phyloP scores from a whole-genome alignment of 441 rosid species.

The Pelargonium citronellum region DNA sequence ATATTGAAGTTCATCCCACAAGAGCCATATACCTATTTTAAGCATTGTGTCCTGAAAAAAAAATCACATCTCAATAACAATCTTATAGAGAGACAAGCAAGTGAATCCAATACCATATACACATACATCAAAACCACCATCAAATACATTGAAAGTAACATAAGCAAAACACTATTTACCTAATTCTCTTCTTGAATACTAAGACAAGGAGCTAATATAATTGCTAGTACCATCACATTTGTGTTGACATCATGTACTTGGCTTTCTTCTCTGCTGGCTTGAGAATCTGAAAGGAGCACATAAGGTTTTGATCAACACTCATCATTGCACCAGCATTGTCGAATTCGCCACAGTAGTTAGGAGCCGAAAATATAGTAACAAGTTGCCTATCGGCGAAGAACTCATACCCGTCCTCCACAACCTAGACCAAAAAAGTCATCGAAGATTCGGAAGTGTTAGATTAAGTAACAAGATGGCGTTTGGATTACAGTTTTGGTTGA shows the following conservation, averaged over 20 bases:
- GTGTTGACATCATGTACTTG: constrained; percentile 54
- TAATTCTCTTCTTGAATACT: no score
- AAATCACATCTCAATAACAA: no score
- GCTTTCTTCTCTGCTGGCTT: constrained; percentile 82
- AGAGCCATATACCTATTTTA: no score
- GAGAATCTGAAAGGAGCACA: constrained; percentile 86
- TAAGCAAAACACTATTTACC: no score
- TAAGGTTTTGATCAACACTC: constrained; percentile 71
- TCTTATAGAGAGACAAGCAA: no score
- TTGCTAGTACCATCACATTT: constrained; percentile 37
- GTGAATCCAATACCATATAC: no score
- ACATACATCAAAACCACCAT: no score
- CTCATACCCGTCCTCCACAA: constrained; percentile 94
- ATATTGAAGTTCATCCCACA: no score
- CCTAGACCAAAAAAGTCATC: constrained; percentile 37
- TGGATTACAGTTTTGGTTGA: no score
- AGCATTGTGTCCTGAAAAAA: no score
- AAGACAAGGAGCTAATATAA: constrained; percentile 4
- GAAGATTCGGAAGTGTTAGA: not conserved
- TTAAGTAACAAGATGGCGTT: no score
- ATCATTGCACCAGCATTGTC: constrained; percentile 95
- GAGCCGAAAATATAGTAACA: constrained; percentile 84
- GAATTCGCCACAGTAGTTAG: constrained; percentile 88
- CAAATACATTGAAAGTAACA: no score
- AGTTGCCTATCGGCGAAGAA: constrained; percentile 87